phyloP scores from a whole-genome alignment of 2,329 filamentous ascomycete species.

The Aspergillus carbonarius region DNA sequence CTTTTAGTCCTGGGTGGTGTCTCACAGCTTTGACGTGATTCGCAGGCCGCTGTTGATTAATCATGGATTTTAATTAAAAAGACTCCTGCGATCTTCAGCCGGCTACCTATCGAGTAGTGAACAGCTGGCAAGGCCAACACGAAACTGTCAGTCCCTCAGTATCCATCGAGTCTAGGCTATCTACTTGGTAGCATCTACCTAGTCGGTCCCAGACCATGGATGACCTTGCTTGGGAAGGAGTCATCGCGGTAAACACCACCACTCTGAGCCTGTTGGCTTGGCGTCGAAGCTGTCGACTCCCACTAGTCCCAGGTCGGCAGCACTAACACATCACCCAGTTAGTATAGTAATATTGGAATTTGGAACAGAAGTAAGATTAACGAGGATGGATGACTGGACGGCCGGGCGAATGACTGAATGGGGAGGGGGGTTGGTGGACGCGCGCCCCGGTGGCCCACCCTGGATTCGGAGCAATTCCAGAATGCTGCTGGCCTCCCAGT shows the following conservation, averaged over 20 bases:
- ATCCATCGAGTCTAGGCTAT: too few relatives aligned
- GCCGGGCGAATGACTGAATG: background rate
- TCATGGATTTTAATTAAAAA: constrained; percentile 8
- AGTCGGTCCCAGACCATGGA: background rate
- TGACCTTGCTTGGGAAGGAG: background rate
- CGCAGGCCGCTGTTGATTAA: background rate
- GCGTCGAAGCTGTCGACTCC: background rate
- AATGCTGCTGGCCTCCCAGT: background rate
- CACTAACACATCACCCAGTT: background rate
- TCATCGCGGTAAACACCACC: background rate
- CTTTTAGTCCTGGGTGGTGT: constrained; percentile 1
- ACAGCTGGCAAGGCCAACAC: too few relatives aligned
- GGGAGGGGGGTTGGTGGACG: too few relatives aligned
- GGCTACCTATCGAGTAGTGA: background rate
- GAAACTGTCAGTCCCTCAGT: background rate
- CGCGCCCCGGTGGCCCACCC: background rate
- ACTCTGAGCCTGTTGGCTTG: background rate
- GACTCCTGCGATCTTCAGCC: constrained; percentile 10
- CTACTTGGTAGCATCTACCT: too few relatives aligned
- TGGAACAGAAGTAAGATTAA: background rate
- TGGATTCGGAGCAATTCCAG: background rate
- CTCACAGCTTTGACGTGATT: constrained; percentile 7
- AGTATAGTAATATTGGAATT: background rate
- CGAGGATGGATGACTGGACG: background rate
- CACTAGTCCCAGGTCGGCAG: background rate